Percentiles rank a stretch among this genome's conserved stretches.
These are phyloP conservation scores for Dendrobium chrysotoxum DNA, from an alignment of 106 monocot genomes.

Conservation along the genomic window DNA sequence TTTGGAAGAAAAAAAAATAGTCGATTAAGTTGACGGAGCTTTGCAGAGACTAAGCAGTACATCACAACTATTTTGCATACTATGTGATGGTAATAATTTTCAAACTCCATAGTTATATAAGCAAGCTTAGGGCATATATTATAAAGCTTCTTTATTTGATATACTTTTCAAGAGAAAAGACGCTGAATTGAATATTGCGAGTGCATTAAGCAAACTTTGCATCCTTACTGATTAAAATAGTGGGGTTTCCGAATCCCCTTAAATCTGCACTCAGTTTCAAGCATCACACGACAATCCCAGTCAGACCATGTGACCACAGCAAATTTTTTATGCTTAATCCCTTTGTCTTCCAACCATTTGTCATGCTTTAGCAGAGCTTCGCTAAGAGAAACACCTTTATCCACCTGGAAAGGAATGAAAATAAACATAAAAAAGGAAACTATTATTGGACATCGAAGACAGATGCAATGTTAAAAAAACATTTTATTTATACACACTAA, in stretches of 20 bases:
- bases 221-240: conserved; percentile 75
- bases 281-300: conserved; percentile 92
- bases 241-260: conserved; percentile 91
- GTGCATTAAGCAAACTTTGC: background rate
- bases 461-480: background rate
- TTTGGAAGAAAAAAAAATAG: too few species aligned
- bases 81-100: too few species aligned
- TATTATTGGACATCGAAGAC: background rate
- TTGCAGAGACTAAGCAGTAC: too few species aligned
- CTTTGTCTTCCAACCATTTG: conserved; percentile 90
- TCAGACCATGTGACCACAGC: conserved; percentile 93
- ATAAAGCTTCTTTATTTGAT: too few species aligned
- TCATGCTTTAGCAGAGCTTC: conserved; percentile 96
- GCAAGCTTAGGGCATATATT: too few species aligned
- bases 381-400: conserved; percentile 78
- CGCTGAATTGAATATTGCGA: background rate
- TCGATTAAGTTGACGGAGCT: too few species aligned
- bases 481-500: background rate
- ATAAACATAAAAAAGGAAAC: background rate
- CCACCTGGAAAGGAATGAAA: conserved; percentile 44
- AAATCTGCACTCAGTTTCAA: conserved; percentile 88
- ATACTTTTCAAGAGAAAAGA: background rate
- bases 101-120: too few species aligned
- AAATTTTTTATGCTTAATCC: conserved; percentile 83
- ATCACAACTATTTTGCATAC: too few species aligned